Evolutionary conservation across 208 protist genomes (phyloP).

Genomic region (Trypanosoma avium): DNA sequence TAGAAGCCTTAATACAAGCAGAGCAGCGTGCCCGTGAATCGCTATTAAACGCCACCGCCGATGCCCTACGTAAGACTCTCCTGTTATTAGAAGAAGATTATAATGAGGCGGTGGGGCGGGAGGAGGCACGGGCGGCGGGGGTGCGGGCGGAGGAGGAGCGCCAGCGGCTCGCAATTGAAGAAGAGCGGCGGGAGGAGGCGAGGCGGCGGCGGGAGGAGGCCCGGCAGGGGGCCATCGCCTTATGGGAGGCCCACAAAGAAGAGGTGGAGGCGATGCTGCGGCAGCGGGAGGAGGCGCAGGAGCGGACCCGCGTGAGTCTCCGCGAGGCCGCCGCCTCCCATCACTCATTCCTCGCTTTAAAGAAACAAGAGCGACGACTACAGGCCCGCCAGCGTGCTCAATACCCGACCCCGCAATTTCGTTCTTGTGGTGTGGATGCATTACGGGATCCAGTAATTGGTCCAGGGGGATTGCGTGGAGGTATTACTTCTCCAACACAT

Average conservation of each 20-base stretch:
- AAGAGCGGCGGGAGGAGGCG: neutral
- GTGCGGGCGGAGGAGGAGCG: neutral
- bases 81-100: conserved; percentile 6
- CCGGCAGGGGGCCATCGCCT: conserved; percentile 9
- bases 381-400: conserved; percentile 14
- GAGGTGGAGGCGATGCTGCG: conserved; percentile 9
- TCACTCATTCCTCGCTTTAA: neutral
- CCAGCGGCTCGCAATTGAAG: conserved; percentile 1
- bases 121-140: conserved; percentile 1
- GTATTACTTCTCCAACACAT: conserved; percentile 5
- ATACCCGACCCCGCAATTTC: conserved; percentile 23
- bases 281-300: conserved; percentile 1
- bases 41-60: neutral
- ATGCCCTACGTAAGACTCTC: neutral
- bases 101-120: neutral
- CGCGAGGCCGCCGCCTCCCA: neutral
- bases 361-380: conserved; percentile 15
- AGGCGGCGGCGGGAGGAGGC: conserved; percentile 1
- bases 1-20: neutral
- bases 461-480: conserved; percentile 2
- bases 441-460: conserved; percentile 16
- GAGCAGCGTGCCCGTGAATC: conserved; percentile 5
- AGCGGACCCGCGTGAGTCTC: conserved; percentile 2
- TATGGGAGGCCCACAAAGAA: conserved; percentile 14
- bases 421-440: neutral